Base-by-base conservation (phyloP, 192 early-diverging fungal genomes). In the Entomortierella parvispora region DNA sequence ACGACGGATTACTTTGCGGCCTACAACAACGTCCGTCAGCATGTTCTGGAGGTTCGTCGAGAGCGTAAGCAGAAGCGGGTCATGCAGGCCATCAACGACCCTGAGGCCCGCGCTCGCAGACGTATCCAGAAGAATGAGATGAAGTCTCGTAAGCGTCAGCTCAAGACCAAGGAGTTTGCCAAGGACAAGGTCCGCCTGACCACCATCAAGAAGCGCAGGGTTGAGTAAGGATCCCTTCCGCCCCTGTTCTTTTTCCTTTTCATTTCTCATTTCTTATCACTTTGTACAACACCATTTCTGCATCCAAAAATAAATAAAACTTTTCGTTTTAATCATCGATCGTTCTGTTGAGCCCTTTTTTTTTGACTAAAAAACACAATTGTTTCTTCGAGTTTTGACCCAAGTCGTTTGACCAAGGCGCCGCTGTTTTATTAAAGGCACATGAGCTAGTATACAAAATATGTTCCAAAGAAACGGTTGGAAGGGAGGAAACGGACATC, bases 61-160 rank as follows among this genome's bases (percentile, higher is more conserved):
- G 87, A 90, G 59, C 84, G 93, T n/a, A 86, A 88, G 55, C 84
- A 81, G 45, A 79, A 88, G 48, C 81, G 86, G 31, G 88, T 82
- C 49, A 81, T 88, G 58, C 84, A 84, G 81, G 86, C 88, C 20
- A 86, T 93, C 45, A 80, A 87, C 52, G 92, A 95, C 60, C 94
- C 96, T 0, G 90, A 91, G 77, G 82, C 88, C 32, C 80, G 85
- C 20, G 92, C 94, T 6, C 83, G 84, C 55, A 86, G 90, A 56
- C 89, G 90, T 55, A 56, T 89, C 20, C 85, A 90, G 60, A 93
- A 90, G 81, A 90, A 90, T 62, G 89, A 90, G 61, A 88, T 89
- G 84, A 91, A 93, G 56, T 83, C 83, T 28, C 72, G 82, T 20
- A 87, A 79, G 31, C 87, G 90, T 32, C 92, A 93, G 70, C 82